These are phyloP conservation scores for Trichophyton equinum DNA, from an alignment of 2,329 filamentous ascomycete species.

Conservation along the genomic window DNA sequence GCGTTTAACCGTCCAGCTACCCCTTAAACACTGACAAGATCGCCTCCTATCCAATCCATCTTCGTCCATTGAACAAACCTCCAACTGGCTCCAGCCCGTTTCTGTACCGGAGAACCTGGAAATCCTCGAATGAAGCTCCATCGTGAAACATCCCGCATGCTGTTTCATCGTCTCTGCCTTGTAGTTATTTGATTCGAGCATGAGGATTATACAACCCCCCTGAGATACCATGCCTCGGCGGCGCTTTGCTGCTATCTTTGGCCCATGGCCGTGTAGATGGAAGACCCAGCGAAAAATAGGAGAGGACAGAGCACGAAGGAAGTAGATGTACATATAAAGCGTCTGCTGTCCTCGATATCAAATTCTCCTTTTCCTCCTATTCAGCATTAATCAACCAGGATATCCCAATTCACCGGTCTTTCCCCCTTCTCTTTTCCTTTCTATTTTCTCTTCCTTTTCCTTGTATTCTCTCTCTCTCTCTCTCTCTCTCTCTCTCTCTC, in stretches of 20 bases:
- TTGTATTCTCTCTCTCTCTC: not conserved
- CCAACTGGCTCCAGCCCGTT: not conserved
- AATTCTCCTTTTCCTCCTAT: conserved; percentile 4
- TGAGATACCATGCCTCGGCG: not conserved
- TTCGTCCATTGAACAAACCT: not conserved
- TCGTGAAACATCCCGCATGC: not conserved
- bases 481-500: not conserved
- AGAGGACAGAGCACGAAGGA: not conserved
- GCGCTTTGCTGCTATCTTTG: not conserved
- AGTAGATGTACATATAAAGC: not conserved
- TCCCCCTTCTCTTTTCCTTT: conserved; percentile 7
- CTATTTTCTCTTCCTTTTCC: conserved; percentile 4
- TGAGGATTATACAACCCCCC: not conserved
- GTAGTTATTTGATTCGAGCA: not conserved
- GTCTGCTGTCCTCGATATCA: not conserved
- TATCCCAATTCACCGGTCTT: not conserved
- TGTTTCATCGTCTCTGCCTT: not conserved
- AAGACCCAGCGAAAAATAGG: not conserved
- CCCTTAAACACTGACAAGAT: not conserved
- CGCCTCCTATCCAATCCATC: conserved; percentile 1
- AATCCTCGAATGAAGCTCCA: not conserved
- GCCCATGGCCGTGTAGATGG: not conserved
- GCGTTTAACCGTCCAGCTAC: not conserved
- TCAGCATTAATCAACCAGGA: not conserved
- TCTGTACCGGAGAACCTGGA: not conserved